Base-by-base conservation (phyloP, 331 rosid genomes). In the Prunus yedoensis region DNA sequence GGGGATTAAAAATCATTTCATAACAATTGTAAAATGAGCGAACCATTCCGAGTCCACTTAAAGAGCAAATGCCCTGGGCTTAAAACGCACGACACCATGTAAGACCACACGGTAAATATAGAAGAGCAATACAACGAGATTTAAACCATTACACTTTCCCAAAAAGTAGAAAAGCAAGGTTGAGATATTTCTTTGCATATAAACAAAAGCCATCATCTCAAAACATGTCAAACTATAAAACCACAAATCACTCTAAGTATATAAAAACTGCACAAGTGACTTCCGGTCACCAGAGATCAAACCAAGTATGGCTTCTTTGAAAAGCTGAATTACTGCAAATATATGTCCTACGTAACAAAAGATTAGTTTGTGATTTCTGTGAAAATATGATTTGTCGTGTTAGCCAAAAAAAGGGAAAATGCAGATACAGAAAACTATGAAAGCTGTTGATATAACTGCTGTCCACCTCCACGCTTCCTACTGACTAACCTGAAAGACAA, bases 401-500 rank as follows among this genome's bases (percentile, higher is more conserved):
- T 23, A 23, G 67, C 67, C 67, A 25, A 58, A 58, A 68, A 43
- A 12, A 1, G 52, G 3, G 41, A 15, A 23, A 45, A 45, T 20
- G 13, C 53, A 43, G 3, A 21, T 23, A 12, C 35, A 12, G 52
- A 66, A 66, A 66, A 20, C 30, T n/a, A 71, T 14, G 0, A 59
- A 35, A 41, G 16, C 60, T 0, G 4, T 14, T 0, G 8, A 51
- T 14, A 8, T 35, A 57, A 38, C 10, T 20, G 43, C 56, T 4
- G 30, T 21, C 23, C 1, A 16, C 16, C 68, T 6, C 14, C 68
- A 11, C 12, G 1, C 59, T 45, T 18, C 23, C 60, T 60, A 74
- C 49, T 47, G 70, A 47, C 70, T 27, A 47, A 0, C 60, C 77
- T 74, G 77, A 27, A 74, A 45, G 27, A 10, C 68, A 23, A 45